A percentile compares a stretch with the other conserved stretches of the same genome.
Evolutionary conservation across 768 basidiomycete genomes (phyloP).

Genomic region (Trametes elegans): DNA sequence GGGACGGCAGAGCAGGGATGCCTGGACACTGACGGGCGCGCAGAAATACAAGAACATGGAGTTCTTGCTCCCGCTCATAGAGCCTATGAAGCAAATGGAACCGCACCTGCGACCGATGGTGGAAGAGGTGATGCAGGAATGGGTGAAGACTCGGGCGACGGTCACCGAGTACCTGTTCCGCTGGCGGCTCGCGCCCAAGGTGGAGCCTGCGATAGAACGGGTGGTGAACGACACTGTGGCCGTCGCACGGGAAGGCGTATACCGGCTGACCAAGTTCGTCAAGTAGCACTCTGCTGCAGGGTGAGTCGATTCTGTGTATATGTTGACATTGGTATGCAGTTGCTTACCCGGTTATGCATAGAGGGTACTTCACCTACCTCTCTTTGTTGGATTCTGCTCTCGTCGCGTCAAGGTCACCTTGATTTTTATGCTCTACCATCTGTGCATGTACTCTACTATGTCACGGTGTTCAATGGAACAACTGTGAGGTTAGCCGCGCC

Average conservation of each 20-base stretch:
- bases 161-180: not conserved
- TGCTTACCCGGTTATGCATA: too few relatives aligned
- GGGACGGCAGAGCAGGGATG: not conserved
- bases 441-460: too few relatives aligned
- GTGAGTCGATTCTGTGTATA: not conserved
- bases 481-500: too few relatives aligned
- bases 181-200: not conserved
- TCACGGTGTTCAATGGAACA: too few relatives aligned
- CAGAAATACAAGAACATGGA: slow-evolving; percentile 16
- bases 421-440: too few relatives aligned
- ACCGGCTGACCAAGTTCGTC: not conserved
- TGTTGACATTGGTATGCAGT: too few relatives aligned
- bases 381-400: too few relatives aligned
- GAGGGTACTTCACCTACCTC: too few relatives aligned
- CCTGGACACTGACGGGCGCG: not conserved
- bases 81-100: slow-evolving; percentile 5
- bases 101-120: slow-evolving; percentile 16
- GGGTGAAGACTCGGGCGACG: not conserved
- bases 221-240: not conserved
- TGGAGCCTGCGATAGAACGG: not conserved
- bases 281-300: not conserved
- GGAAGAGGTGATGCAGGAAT: slow-evolving; percentile 1
- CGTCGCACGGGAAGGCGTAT: not conserved
- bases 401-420: too few relatives aligned
- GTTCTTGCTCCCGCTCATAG: slow-evolving; percentile 11